Base-by-base conservation (phyloP, 1,284 basidiomycete species). In the Cutaneotrichosporon sp. region DNA sequence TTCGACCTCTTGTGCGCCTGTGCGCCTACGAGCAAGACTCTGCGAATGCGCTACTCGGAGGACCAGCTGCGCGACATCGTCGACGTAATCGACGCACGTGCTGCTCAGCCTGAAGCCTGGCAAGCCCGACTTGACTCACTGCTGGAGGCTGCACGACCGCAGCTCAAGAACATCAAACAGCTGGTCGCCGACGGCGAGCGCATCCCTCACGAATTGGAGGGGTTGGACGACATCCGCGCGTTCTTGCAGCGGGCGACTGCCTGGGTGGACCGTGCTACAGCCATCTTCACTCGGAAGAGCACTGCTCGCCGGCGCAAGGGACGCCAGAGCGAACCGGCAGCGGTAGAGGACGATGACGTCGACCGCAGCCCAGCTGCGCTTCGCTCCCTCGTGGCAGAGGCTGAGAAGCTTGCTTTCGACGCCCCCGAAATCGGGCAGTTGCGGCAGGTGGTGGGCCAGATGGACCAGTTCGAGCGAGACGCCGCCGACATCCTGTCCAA, bases 151-250 rank as follows among this genome's bases (percentile, higher is more conserved):
- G 82, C 86, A 5, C 85, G 86, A 13, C 93, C 94, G 16, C 78
- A 85, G 2, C 84, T 95, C 56, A 88, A 90, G 62, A 84, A 84
- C 31, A 84, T 97, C 59, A 87, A 89, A 31, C 86, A 88, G 7
- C 81, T 95, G 18, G 82, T 92, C 27, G 85, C 88, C 0, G 94
- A 97, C 75, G 94, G 91, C 22, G 92, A 97, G 68, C 87, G 87
- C 60, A 91, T 95, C 72, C 87, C 86, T 53, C 86, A 87, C 72
- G 83, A 84, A 25, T 83, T 97, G 20, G 83, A 86, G 2, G 91
- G 94, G 74, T 82, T 95, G 52, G 79, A 81, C 22, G 81, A 86
- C 51, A 84, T 97, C 50, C 85, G 87, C 52, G 88, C 86, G 72
- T 92, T 92, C 73, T 89, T 97, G 55, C 83, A 80, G 45, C 84